Evolutionary conservation across 305 asterid species (phyloP).

Genomic region (Rubia peregrina): DNA sequence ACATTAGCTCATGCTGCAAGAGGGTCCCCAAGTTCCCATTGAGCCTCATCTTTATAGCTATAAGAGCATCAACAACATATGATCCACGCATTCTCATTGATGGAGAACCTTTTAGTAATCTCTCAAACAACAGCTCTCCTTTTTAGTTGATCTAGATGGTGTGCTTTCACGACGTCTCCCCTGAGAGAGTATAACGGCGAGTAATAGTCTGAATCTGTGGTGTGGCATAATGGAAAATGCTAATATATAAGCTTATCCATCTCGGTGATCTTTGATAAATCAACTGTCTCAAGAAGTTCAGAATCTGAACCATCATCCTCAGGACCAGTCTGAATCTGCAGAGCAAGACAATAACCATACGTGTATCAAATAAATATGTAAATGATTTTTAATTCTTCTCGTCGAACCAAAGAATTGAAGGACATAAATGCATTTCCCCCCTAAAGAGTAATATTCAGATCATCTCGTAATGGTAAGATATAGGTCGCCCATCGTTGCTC

Average conservation of each 20-base stretch:
- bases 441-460: too few relatives aligned
- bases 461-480: too few relatives aligned
- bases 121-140: slow-evolving; percentile 72
- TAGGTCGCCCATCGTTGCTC: too few relatives aligned
- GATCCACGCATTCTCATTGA: slow-evolving; percentile 82
- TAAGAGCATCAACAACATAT: slow-evolving; percentile 55
- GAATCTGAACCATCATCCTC: too few relatives aligned
- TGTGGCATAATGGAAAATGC: background rate
- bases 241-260: background rate
- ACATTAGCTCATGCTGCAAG: slow-evolving; percentile 80
- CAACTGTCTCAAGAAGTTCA: too few relatives aligned
- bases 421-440: too few relatives aligned
- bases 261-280: too few relatives aligned
- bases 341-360: too few relatives aligned
- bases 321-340: too few relatives aligned
- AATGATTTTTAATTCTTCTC: too few relatives aligned
- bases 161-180: slow-evolving; percentile 76
- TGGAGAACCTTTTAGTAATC: slow-evolving; percentile 72
- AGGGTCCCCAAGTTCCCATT: slow-evolving; percentile 73
- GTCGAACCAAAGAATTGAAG: too few relatives aligned
- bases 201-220: background rate
- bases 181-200: slow-evolving; percentile 26
- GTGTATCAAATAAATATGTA: too few relatives aligned
- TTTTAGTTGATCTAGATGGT: slow-evolving; percentile 53
- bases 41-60: slow-evolving; percentile 67